phyloP scores from a whole-genome alignment of 352 stramenopile species.

The Blastocystis sp. region DNA sequence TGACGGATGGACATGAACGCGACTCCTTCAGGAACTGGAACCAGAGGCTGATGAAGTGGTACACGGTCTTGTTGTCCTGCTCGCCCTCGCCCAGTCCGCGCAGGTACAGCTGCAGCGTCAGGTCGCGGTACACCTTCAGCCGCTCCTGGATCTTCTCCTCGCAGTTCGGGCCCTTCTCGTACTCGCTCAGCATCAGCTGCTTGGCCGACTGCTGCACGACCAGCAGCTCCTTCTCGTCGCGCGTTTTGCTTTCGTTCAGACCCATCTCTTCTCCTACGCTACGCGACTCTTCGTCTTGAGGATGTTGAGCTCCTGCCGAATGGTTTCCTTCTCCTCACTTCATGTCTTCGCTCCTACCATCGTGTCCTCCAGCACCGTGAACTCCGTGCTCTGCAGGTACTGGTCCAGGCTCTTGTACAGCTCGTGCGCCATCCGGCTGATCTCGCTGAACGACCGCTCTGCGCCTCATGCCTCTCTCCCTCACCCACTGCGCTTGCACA shows the following conservation, averaged over 20 bases:
- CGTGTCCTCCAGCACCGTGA: conserved; percentile 17
- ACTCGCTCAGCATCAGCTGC: conserved; percentile 62
- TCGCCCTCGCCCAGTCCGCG: conserved; percentile 40
- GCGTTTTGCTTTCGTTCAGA: background rate
- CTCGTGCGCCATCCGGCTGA: background rate
- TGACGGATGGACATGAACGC: too few relatives aligned
- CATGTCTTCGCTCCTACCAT: background rate
- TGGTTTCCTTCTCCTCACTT: conserved; percentile 7
- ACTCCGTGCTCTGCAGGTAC: conserved; percentile 36
- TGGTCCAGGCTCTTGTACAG: conserved; percentile 21
- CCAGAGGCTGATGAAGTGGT: conserved; percentile 55
- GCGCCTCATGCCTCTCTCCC: background rate
- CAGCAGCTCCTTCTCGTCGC: background rate
- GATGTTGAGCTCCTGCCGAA: conserved; percentile 10
- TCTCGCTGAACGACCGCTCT: conserved; percentile 33
- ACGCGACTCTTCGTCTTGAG: background rate
- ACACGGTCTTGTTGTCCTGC: conserved; percentile 7
- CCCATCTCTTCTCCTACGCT: background rate
- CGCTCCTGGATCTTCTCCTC: conserved; percentile 28
- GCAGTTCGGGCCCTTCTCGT: conserved; percentile 42
- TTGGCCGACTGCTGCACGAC: conserved; percentile 16
- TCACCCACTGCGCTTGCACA: conserved; percentile 22
- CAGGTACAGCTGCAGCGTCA: conserved; percentile 43
- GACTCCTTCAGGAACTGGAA: conserved; percentile 45
- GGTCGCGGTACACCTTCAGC: conserved; percentile 9